A percentile compares a stretch with the other conserved stretches of the same genome.
These are phyloP conservation scores for Talaromyces sp. DNA, from an alignment of 2,329 filamentous ascomycete genomes.

Conservation along the genomic window DNA sequence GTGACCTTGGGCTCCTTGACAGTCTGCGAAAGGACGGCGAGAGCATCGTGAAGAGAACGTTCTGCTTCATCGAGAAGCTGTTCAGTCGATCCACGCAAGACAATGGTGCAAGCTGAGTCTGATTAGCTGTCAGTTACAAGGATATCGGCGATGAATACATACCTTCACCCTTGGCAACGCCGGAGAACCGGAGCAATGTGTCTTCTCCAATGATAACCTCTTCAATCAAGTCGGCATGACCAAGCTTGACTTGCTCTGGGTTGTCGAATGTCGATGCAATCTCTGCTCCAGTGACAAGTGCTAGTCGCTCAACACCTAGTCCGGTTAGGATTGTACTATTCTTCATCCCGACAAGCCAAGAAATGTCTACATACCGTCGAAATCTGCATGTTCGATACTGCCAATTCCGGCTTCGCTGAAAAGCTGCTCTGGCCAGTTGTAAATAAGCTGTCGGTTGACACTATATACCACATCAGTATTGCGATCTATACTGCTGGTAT, in stretches of 20 bases:
- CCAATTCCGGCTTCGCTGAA: constrained; percentile 97
- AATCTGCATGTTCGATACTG: constrained; percentile 98
- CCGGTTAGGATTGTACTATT: background rate
- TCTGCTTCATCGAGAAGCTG: constrained; percentile 97
- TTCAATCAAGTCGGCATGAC: constrained; percentile 91
- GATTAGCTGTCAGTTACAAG: background rate
- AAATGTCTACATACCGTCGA: constrained; percentile 64
- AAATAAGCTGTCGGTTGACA: constrained; percentile 98
- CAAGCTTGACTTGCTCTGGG: constrained; percentile 93
- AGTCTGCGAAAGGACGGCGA: constrained; percentile 94
- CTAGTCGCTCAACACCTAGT: constrained; percentile 74
- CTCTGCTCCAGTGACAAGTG: constrained; percentile 93
- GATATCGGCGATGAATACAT: background rate
- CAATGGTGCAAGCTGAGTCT: constrained; percentile 88
- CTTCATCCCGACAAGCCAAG: background rate
- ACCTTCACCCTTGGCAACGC: constrained; percentile 60
- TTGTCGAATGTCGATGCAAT: constrained; percentile 98
- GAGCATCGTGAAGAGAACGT: constrained; percentile 89
- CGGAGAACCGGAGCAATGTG: constrained; percentile 94
- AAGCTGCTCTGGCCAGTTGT: constrained; percentile 99
- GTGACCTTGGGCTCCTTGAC: constrained; percentile 92
- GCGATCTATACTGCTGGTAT: background rate
- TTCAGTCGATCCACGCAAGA: constrained; percentile 92
- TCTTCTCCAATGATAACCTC: constrained; percentile 99
- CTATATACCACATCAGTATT: background rate